Conservation (phyloP, 1,139 yeast genomes). For the Lodderomyces beijingensis region DNA sequence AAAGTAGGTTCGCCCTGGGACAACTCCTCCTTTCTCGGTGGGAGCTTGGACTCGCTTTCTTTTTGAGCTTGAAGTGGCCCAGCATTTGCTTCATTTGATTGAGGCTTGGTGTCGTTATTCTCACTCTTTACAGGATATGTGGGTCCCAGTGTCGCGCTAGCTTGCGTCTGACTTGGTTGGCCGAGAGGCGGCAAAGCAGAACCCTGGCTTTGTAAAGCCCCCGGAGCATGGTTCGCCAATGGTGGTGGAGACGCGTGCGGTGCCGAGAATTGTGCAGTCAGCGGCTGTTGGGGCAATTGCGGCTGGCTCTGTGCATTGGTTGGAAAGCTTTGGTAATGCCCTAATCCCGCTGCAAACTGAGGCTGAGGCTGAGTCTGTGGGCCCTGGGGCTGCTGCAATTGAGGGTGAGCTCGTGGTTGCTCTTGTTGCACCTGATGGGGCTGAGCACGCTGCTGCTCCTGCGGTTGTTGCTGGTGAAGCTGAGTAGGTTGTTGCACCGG, state of each 20-base stretch:
- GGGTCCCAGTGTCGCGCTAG: too few relatives aligned
- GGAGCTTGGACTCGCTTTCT: too few relatives aligned
- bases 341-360: constrained; percentile 3
- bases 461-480: constrained; percentile 3
- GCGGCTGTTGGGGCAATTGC: constrained; percentile 6
- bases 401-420: constrained; percentile 2
- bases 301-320: constrained; percentile 3
- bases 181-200: too few relatives aligned
- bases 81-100: too few relatives aligned
- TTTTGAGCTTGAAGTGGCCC: too few relatives aligned
- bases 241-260: constrained; percentile 13
- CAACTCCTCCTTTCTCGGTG: too few relatives aligned
- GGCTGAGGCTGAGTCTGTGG: constrained; percentile 1
- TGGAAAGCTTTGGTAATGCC: constrained; percentile 5
- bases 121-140: too few relatives aligned
- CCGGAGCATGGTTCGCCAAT: constrained; percentile 9
- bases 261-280: too few relatives aligned
- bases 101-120: too few relatives aligned
- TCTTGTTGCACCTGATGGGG: constrained; percentile 7
- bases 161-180: too few relatives aligned
- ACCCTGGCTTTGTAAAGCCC: too few relatives aligned
- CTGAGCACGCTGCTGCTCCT: constrained; percentile 1
- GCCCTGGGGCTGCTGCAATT: constrained; percentile 3
- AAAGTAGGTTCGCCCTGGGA: too few relatives aligned
- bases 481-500: constrained; percentile 7